Conservation (phyloP, 2,329 filamentous ascomycete species). For the Diaporthe australafricana region DNA sequence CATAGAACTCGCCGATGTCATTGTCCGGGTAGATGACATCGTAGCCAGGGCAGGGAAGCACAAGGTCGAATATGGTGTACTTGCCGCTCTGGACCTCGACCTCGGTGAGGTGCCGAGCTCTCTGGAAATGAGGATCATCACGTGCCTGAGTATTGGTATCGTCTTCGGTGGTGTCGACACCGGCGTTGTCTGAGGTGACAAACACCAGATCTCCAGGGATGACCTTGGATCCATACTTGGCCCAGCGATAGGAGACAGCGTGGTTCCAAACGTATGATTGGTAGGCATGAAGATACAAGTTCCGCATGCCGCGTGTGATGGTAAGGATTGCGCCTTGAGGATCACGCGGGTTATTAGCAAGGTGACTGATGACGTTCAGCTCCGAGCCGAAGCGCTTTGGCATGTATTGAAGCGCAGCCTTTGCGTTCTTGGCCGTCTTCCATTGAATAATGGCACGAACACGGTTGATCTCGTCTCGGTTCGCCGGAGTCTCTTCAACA, state of each 20-base stretch:
- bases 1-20: conserved; percentile 85
- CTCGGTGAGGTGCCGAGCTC: conserved; percentile 78
- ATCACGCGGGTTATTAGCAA: conserved; percentile 73
- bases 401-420: conserved; percentile 73
- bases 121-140: conserved; percentile 55
- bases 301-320: conserved; percentile 83
- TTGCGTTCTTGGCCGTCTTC: conserved; percentile 68
- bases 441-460: conserved; percentile 84
- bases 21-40: conserved; percentile 90
- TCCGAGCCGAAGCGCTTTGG: conserved; percentile 89
- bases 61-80: conserved; percentile 87
- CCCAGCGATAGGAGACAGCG: conserved; percentile 84
- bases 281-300: conserved; percentile 98
- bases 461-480: conserved; percentile 81
- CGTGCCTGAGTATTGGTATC: conserved; percentile 68
- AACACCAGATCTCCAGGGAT: conserved; percentile 89
- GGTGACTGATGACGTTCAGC: conserved; percentile 79
- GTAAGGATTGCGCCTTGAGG: conserved; percentile 83
- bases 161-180: conserved; percentile 63
- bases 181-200: conserved; percentile 49
- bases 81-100: conserved; percentile 82
- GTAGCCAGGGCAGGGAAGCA: conserved; percentile 92
- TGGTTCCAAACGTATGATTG: conserved; percentile 96
- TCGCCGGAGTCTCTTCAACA: conserved; percentile 60
- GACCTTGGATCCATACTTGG: conserved; percentile 77